These are phyloP conservation scores for Penicillium lividum DNA, from an alignment of 495 filamentous ascomycete species.

Conservation along the genomic window DNA sequence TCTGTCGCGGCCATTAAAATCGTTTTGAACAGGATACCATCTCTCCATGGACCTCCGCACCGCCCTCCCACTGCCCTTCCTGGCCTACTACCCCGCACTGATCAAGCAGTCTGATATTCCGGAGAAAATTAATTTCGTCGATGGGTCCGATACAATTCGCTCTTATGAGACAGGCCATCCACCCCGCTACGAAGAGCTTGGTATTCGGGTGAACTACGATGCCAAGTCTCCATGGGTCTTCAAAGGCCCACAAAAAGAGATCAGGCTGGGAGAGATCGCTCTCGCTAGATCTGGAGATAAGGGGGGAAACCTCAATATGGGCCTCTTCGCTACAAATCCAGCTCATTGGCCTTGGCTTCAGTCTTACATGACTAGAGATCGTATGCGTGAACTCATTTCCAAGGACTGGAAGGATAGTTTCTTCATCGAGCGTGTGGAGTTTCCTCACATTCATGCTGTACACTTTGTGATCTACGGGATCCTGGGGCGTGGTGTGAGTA, in stretches of 20 bases:
- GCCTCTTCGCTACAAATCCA: conserved; percentile 41
- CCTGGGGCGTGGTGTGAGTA: conserved; percentile 52
- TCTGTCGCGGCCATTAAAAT: neutral
- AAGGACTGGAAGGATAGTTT: conserved; percentile 21
- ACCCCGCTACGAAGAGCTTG: conserved; percentile 13
- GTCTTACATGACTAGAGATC: conserved; percentile 37
- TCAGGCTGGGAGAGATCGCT: conserved; percentile 40
- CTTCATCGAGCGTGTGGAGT: conserved; percentile 51
- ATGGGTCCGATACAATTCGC: neutral
- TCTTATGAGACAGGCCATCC: conserved; percentile 23
- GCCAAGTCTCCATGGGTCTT: conserved; percentile 5
- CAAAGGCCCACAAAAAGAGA: conserved; percentile 20
- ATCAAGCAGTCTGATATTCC: conserved; percentile 25
- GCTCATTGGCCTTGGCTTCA: conserved; percentile 48
- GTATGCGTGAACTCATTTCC: conserved; percentile 37
- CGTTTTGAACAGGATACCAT: conserved; percentile 27
- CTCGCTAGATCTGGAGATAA: conserved; percentile 53
- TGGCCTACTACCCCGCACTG: conserved; percentile 37
- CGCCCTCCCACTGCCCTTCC: conserved; percentile 29
- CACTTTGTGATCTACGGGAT: conserved; percentile 56
- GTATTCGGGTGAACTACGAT: conserved; percentile 24
- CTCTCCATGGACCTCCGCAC: conserved; percentile 31
- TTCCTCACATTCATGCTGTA: conserved; percentile 36
- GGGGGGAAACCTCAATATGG: conserved; percentile 49
- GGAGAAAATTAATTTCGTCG: conserved; percentile 26